phyloP scores from a whole-genome alignment of 768 basidiomycete species.

The Lentinula edodes region DNA sequence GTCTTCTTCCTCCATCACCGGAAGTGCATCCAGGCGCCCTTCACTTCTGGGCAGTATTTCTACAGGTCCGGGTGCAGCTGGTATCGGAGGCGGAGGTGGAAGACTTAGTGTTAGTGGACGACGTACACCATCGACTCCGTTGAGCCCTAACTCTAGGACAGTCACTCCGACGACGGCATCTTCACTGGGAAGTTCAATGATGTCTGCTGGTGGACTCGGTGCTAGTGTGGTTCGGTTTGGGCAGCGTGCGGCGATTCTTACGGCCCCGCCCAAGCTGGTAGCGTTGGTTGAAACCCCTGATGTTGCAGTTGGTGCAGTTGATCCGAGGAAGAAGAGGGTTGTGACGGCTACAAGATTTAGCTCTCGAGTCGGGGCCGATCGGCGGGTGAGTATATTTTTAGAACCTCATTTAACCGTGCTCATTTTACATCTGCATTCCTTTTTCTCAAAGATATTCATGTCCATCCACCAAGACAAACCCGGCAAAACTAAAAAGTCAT shows the following conservation, averaged over 20 bases:
- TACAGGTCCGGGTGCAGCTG: neutral
- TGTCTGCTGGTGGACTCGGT: slow-evolving; percentile 14
- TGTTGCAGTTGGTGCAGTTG: slow-evolving; percentile 85
- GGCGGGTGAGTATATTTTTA: slow-evolving; percentile 50
- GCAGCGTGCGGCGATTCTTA: slow-evolving; percentile 62
- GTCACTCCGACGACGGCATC: slow-evolving; percentile 32
- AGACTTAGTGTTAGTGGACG: slow-evolving; percentile 23
- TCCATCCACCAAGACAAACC: slow-evolving; percentile 72
- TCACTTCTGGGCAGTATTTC: slow-evolving; percentile 8
- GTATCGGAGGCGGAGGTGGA: neutral
- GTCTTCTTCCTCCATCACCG: slow-evolving; percentile 39
- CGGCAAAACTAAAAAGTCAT: neutral
- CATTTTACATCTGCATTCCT: too few species aligned
- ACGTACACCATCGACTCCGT: slow-evolving; percentile 38
- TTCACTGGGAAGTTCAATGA: slow-evolving; percentile 10
- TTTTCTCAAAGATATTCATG: slow-evolving; percentile 59
- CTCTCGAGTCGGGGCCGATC: slow-evolving; percentile 73
- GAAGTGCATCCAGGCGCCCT: slow-evolving; percentile 9
- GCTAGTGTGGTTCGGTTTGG: slow-evolving; percentile 51
- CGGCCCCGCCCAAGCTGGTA: slow-evolving; percentile 78
- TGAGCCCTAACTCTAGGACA: slow-evolving; percentile 44
- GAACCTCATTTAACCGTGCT: too few species aligned
- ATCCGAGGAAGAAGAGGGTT: slow-evolving; percentile 76
- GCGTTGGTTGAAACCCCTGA: slow-evolving; percentile 85
- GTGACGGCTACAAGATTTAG: slow-evolving; percentile 88